Conservation (phyloP, 495 filamentous ascomycete species). For the Penicillium samsonianum region DNA sequence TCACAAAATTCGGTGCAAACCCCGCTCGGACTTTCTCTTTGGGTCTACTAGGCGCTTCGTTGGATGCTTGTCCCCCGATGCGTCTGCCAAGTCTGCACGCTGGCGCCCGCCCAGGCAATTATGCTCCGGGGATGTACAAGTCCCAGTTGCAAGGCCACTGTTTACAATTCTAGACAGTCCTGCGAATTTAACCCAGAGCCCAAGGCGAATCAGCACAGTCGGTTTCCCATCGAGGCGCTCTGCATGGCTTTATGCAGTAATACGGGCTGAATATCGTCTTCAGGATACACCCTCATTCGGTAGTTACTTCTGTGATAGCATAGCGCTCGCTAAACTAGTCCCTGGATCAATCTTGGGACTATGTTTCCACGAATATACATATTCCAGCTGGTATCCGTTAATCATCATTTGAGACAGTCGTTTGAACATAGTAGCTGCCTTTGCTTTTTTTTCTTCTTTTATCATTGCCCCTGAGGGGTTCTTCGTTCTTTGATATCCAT, state of each 20-base stretch:
- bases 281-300: conserved; percentile 15
- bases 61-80: conserved; percentile 1
- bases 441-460: conserved; percentile 18
- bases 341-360: neutral
- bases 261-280: conserved; percentile 3
- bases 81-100: conserved; percentile 29
- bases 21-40: conserved; percentile 17
- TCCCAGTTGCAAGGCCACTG: neutral
- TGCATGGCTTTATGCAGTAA: conserved; percentile 6
- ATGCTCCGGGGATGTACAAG: conserved; percentile 12
- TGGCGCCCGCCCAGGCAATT: conserved; percentile 24
- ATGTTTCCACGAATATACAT: conserved; percentile 18
- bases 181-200: conserved; percentile 8
- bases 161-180: conserved; percentile 2
- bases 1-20: neutral
- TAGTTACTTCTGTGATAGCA: conserved; percentile 19
- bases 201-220: conserved; percentile 2
- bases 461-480: conserved; percentile 11
- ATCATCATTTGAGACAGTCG: conserved; percentile 14
- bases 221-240: neutral
- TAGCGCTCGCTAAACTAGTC: conserved; percentile 10
- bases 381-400: conserved; percentile 13
- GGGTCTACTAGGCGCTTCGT: conserved; percentile 4
- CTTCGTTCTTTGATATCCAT: conserved; percentile 14
- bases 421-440: conserved; percentile 9